Base-by-base conservation (phyloP, 2,329 filamentous ascomycete species). In the Periconia sp. region DNA sequence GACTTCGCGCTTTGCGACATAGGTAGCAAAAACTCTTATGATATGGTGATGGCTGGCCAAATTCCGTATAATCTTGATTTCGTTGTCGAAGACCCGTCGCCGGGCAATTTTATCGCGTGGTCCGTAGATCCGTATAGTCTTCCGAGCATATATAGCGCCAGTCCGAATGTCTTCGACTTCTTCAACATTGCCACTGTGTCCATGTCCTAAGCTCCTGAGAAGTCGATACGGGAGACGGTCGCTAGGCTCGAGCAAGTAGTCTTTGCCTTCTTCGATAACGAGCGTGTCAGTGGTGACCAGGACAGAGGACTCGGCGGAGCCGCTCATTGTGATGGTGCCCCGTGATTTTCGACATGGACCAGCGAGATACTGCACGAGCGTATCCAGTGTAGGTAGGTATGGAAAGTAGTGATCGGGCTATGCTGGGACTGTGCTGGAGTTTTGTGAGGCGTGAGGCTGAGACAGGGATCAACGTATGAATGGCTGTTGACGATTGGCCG, bases 11-110 rank as follows among this genome's bases (percentile, higher is more conserved):
- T 39, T 26, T 4, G 35, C 19, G 13, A 37, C 36, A 21, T 54
- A 54, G 9, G 55, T 52, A 4, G 46, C 50, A 21, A 47, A 51
- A 4, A 58, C 26, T 2, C 38, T 36, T 17, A 58, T 40, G 17
- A 58, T 46, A 24, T 58, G 52, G 12, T 28, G 43, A 22, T 56
- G 48, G 3, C 21, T 16, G 6, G 15, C 32, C 2, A 58, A 35
- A 9, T 46, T 40, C 16, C 42, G 43, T 22, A 54, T 52, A 5
- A 55, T 41, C 9, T 36, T 31, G 10, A 52, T 33, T 26, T 58
- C 50, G 32, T 47, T 51, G 3, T 26, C 16, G 16, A 51, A 50
- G 3, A 50, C 35, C n/a, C 15, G 18, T 17, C 28, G 28, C 19
- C 21, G 16, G 4, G 6, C 17, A 9, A 10, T 16, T 22, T 30